A percentile compares a stretch with the other conserved stretches of the same genome.
Evolutionary conservation across 2,329 filamentous ascomycete species (phyloP).

Genomic region (Fusarium fujikuroi): DNA sequence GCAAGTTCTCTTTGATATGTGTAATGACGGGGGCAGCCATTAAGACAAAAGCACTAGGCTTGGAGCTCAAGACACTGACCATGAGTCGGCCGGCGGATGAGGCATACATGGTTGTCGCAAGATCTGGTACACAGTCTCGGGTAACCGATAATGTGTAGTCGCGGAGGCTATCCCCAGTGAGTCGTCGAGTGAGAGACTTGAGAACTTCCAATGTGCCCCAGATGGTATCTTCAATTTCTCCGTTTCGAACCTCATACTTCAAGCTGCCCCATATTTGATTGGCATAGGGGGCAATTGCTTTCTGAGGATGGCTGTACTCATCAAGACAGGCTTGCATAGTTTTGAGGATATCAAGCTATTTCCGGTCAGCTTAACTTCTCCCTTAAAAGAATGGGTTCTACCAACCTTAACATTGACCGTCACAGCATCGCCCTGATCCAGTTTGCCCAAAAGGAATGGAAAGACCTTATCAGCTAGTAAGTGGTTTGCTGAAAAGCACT

Average conservation of each 20-base stretch:
- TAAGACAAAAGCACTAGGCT: conserved; percentile 59
- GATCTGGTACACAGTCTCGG: conserved; percentile 64
- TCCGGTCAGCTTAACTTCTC: conserved; percentile 11
- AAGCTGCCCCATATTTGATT: conserved; percentile 68
- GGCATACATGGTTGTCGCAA: conserved; percentile 64
- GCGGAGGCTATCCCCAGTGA: conserved; percentile 57
- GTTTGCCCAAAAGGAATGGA: conserved; percentile 65
- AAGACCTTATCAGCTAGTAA: conserved; percentile 58
- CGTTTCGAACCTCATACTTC: conserved; percentile 71
- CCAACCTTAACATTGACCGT: conserved; percentile 67
- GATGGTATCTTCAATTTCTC: conserved; percentile 67
- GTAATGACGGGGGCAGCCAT: conserved; percentile 59
- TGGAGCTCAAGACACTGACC: conserved; percentile 62
- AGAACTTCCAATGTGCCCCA: conserved; percentile 67
- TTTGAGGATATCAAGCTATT: conserved; percentile 63
- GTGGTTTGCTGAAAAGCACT: conserved; percentile 64
- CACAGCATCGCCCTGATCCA: conserved; percentile 68
- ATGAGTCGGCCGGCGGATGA: conserved; percentile 63
- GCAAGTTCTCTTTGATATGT: conserved; percentile 62
- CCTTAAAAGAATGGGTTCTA: background rate
- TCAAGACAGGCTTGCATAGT: conserved; percentile 66
- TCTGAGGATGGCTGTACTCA: conserved; percentile 58
- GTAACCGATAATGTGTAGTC: conserved; percentile 61
- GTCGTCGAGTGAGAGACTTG: conserved; percentile 58
- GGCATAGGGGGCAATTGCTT: conserved; percentile 60